Conservation (phyloP, 164 flowering plant species). For the Vitis rotundifolia region DNA sequence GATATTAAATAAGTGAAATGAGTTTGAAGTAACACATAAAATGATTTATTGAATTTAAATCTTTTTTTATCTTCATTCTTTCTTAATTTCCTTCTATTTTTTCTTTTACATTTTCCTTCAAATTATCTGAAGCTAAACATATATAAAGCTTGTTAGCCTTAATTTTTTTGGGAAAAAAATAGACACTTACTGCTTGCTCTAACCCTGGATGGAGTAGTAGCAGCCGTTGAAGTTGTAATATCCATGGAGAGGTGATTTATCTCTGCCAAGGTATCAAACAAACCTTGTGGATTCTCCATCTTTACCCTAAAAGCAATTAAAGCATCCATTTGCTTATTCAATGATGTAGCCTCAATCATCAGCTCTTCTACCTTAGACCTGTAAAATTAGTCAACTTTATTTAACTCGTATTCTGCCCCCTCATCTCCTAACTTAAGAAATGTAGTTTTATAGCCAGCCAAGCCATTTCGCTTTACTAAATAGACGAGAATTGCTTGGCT, state of each 20-base stretch:
- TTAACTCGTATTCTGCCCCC: conserved; percentile 40
- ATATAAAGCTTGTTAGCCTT: too few relatives aligned
- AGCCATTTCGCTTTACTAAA: conserved; percentile 7
- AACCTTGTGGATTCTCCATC: conserved; percentile 37
- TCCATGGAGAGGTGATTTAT: conserved; percentile 28
- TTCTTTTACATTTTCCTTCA: too few relatives aligned
- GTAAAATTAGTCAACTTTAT: conserved; percentile 33
- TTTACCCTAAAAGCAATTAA: conserved; percentile 36
- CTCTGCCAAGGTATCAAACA: conserved; percentile 24
- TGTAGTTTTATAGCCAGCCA: conserved; percentile 18
- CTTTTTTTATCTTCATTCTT: too few relatives aligned
- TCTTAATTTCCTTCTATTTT: too few relatives aligned
- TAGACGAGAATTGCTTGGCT: conserved; percentile 29
- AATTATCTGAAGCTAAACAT: too few relatives aligned
- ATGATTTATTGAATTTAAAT: too few relatives aligned
- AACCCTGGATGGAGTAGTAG: conserved; percentile 28
- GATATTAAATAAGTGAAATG: too few relatives aligned
- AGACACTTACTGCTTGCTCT: conserved; percentile 22
- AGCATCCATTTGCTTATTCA: conserved; percentile 44
- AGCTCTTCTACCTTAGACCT: conserved; percentile 34
- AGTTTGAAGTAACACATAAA: too few relatives aligned
- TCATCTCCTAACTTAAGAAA: conserved; percentile 30
- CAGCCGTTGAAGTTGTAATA: conserved; percentile 27
- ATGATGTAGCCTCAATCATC: conserved; percentile 27
- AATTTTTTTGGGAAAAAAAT: too few relatives aligned